These are phyloP conservation scores for Candida orba DNA, from an alignment of 805 yeast genomes.

Conservation along the genomic window DNA sequence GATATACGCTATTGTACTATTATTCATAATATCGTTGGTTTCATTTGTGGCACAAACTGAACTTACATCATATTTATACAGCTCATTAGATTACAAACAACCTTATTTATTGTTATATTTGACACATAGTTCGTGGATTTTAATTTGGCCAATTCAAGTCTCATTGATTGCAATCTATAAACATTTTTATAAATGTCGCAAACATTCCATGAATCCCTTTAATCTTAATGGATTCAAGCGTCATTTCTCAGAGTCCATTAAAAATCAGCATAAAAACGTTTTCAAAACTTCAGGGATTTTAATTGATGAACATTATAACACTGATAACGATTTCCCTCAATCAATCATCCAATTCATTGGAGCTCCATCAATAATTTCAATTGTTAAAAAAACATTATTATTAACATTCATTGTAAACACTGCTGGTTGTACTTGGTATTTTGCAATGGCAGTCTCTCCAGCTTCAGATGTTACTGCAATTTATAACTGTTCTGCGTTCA, in stretches of 20 bases:
- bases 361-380: constrained; percentile 26
- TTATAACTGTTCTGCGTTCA: constrained; percentile 83
- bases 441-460: constrained; percentile 72
- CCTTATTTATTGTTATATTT: constrained; percentile 60
- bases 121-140: constrained; percentile 76
- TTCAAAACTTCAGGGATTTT: constrained; percentile 26
- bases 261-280: constrained; percentile 36
- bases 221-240: constrained; percentile 10
- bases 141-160: constrained; percentile 66
- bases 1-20: constrained; percentile 36
- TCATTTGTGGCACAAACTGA: constrained; percentile 80
- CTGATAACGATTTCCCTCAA: constrained; percentile 14
- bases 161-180: constrained; percentile 40
- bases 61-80: constrained; percentile 62
- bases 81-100: constrained; percentile 47
- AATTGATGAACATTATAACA: constrained; percentile 9
- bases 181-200: constrained; percentile 26
- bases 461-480: constrained; percentile 87
- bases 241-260: constrained; percentile 30
- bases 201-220: constrained; percentile 8
- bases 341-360: constrained; percentile 8
- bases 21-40: constrained; percentile 42
- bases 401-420: constrained; percentile 54
- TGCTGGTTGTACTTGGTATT: constrained; percentile 83
- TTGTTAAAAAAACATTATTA: constrained; percentile 35